Base-by-base conservation (phyloP, 2,329 filamentous ascomycete genomes). In the Penicillium sp. region DNA sequence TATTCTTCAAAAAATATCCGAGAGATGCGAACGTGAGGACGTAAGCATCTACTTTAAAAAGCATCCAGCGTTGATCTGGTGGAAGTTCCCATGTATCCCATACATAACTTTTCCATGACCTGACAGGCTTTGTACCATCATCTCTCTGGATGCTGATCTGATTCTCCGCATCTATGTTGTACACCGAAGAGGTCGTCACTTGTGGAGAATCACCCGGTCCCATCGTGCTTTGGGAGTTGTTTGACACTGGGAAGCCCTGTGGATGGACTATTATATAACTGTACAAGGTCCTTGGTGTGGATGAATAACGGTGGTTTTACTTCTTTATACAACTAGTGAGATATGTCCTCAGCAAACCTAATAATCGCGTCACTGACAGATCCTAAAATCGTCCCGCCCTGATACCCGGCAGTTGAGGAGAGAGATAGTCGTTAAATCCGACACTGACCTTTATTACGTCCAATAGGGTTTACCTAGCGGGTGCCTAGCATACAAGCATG, bases 1-100 rank as follows among this genome's bases (percentile, higher is more conserved):
- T 64, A 52, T 72, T 66, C 20, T 67, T 67, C 46, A 69, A 45
- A 44, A 71, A 69, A 39, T 69, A 70, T 0, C 68, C 67, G 26
- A 71, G 56, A 9, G 65, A 70, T 9, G 67, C 60, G 42, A 66
- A 67, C 1, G 62, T 68, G 9, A 71, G 61, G 5, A 69, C 61
- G 39, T 64, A 67, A 4, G 63, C 56, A 43, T 71, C 68, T 14
- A 71, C 61, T 56, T 71, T 70, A 31, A 70, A 69, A 16, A 70
- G 44, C 11, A 71, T 53, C 66, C 62, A 65, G 8, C 67, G 64
- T 24, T 68, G 57, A 16, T 66, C 61, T 2, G 32, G 52, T 8
- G 63, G 63, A 13, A 65, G 47, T 7, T 66, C 64, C 53, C 56
- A 62, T 20, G 62, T 64, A 49, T 66, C 64, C 63, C 64, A 66